phyloP scores from a whole-genome alignment of 371 early-diverging fungal species.

The Coemansia sp. region DNA sequence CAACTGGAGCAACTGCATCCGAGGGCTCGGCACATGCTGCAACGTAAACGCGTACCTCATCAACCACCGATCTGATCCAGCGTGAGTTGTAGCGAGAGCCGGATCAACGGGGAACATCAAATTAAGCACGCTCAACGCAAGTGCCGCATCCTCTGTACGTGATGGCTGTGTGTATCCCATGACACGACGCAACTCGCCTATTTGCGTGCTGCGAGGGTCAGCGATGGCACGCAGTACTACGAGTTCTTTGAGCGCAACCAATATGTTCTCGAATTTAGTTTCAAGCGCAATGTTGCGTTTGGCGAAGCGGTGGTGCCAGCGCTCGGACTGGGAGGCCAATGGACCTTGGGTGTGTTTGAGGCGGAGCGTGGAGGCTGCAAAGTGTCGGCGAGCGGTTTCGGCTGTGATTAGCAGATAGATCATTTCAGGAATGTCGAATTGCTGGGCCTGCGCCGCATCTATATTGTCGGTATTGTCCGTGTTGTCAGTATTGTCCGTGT shows the following conservation, averaged over 20 bases:
- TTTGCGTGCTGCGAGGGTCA: background rate
- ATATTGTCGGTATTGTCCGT: too few species aligned
- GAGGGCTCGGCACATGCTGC: slow-evolving; percentile 36
- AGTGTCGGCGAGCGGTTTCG: slow-evolving; percentile 38
- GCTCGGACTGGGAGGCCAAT: slow-evolving; percentile 43
- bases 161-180: background rate
- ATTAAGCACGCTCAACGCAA: slow-evolving; percentile 34
- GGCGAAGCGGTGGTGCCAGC: slow-evolving; percentile 44
- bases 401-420: slow-evolving; percentile 27
- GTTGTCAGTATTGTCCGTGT: too few species aligned
- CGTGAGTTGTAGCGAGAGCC: slow-evolving; percentile 1
- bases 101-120: slow-evolving; percentile 42
- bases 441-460: background rate
- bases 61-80: background rate
- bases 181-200: slow-evolving; percentile 18
- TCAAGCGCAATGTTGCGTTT: slow-evolving; percentile 44
- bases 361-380: slow-evolving; percentile 9
- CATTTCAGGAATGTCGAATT: slow-evolving; percentile 20
- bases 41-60: slow-evolving; percentile 35
- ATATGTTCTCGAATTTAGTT: slow-evolving; percentile 41
- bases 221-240: slow-evolving; percentile 29
- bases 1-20: slow-evolving; percentile 36
- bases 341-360: slow-evolving; percentile 27
- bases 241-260: slow-evolving; percentile 46
- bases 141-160: slow-evolving; percentile 13